Conservation (phyloP, 2,329 filamentous ascomycete genomes). For the Ophiocordyceps australis region DNA sequence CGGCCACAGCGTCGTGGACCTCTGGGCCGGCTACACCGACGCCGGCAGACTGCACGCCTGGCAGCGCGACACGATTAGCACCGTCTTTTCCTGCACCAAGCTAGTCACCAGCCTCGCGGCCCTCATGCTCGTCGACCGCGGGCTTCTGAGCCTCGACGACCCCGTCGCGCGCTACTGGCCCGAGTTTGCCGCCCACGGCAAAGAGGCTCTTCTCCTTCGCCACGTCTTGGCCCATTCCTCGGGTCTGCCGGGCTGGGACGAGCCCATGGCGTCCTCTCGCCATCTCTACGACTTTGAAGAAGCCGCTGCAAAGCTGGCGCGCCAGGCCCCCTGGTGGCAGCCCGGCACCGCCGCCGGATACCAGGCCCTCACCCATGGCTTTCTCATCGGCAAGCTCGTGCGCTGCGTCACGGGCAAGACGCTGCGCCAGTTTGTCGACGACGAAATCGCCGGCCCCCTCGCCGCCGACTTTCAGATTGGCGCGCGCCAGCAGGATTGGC, state of each 20-base stretch:
- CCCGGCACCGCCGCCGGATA: constrained; percentile 24
- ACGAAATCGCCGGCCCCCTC: constrained; percentile 18
- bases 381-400: constrained; percentile 23
- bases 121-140: constrained; percentile 19
- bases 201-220: constrained; percentile 19
- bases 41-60: constrained; percentile 12
- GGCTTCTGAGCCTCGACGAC: constrained; percentile 14
- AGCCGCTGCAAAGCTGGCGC: no score
- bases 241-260: no score
- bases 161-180: constrained; percentile 25
- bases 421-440: constrained; percentile 18
- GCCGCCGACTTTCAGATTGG: constrained; percentile 28
- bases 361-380: constrained; percentile 19
- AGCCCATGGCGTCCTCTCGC: no score
- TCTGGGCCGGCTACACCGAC: constrained; percentile 23
- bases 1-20: constrained; percentile 21
- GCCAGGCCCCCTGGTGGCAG: constrained; percentile 22
- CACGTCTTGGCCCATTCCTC: no score
- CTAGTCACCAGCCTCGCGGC: constrained; percentile 15
- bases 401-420: no score
- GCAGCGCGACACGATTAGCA: constrained; percentile 18
- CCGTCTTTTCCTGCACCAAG: constrained; percentile 22
- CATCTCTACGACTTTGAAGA: no score
- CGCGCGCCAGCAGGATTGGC: constrained; percentile 18
- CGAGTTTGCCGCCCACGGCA: constrained; percentile 22